Base-by-base conservation (phyloP, 768 basidiomycete species). In the Podaxis sp. region DNA sequence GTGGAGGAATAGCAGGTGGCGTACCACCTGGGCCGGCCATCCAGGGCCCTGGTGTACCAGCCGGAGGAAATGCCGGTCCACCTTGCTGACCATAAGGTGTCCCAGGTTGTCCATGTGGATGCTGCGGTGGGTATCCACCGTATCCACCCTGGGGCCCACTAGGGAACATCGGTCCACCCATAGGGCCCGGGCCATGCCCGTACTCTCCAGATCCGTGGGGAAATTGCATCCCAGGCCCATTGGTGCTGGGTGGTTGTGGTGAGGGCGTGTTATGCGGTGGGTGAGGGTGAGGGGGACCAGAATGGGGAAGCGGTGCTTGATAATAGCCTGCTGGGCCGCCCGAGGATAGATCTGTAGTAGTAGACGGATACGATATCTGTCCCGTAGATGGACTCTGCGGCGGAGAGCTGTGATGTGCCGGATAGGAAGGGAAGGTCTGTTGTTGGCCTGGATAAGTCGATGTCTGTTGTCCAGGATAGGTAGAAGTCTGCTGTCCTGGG, bases 121-220 rank as follows among this genome's bases (percentile, higher is more conserved):
- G 8, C 26, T 39, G 55, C 2, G 60, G 52, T 19, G 61, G 40
- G 39, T 63, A 52, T 12, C 49, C 48, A 39, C 49, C 17, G 40
- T 61, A 42, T 28, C 59, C 59, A 13, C 56, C 40, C 15, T 53
- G 52, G 0, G 22, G 24, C 15, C 12, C 24, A 59, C 62, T 63
- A 61, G 40, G 66, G 52, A 36, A 63, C 53, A 63, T 59, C 48
- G 28, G 59, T 24, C 61, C 46, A 49, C 64, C 66, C 67, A 68
- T 66, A 44, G 30, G 1, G 30, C 44, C 59, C 40, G 63, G 63
- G 51, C 69, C 64, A 52, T 61, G 39, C 7, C 63, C 64, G 54
- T 68, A 68, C 38, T 60, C 65, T 17, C 68, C 70, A 51, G 68
- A 66, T 4, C 64, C 70, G 58, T 72, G 72, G 46, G 74, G 74